Base-by-base conservation (phyloP, 1,284 basidiomycete species). In the Vanrija sp. region DNA sequence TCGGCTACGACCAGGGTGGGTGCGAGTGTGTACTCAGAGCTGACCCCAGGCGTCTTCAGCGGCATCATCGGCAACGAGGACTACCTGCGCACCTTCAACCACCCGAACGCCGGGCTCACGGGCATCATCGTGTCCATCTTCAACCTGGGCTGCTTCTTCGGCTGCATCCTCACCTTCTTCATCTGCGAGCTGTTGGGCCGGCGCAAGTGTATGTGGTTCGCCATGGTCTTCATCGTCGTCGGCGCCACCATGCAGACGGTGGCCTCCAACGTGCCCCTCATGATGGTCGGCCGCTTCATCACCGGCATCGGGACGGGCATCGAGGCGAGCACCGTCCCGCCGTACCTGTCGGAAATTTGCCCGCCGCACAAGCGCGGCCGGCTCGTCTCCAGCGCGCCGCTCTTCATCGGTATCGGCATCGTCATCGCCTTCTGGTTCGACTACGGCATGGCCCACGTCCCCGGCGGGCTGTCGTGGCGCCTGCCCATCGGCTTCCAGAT, bases 81-180 rank as follows among this genome's bases (percentile, higher is more conserved):
- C 39, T 55, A 47, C 41, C 53, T 45, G 39, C 25, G 47, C 19
- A 50, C 48, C 4, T 55, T 55, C 23, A 27, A 45, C 19, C 38
- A 55, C 31, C 53, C 53, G 37, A 41, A 35, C 41, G 19, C 47
- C 7, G 53, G 44, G 5, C 49, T 55, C 7, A 44, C 46, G 45
- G 53, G 53, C 23, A 50, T 55, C 43, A 55, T 55, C 37, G 53
- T 55, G 22, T 51, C 53, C 18, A 55, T 55, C 31, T 55, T 51
- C 44, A 55, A 55, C 45, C 44, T 55, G 6, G 53, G 53, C 37
- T 50, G 48, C 31, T 49, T 55, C 36, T 46, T 44, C 16, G 53
- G 53, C 15, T 55, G 53, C n/a, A 47, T 55, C 39, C 22, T 55
- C 8, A 45, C 53, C 14, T 55, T 55, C 23, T 41, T 55, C 18